Evolutionary conservation across 805 yeast genomes (phyloP).

Genomic region (Scheffersomyces ergatensis): DNA sequence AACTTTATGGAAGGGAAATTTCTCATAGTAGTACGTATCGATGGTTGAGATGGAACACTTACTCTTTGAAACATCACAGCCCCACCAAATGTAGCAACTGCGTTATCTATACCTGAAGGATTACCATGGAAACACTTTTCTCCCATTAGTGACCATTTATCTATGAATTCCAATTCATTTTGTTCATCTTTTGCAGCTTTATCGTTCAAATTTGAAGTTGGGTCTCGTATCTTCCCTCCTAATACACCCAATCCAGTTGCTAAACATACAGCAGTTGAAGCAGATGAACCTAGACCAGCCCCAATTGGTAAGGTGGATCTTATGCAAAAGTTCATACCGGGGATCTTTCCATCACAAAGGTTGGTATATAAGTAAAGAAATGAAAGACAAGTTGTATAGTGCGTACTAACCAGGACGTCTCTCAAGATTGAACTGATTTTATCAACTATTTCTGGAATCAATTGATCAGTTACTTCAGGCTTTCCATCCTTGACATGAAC

Average conservation of each 20-base stretch:
- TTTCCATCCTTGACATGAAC: slow-evolving; percentile 15
- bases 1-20: slow-evolving; percentile 73
- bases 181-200: slow-evolving; percentile 25
- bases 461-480: slow-evolving; percentile 46
- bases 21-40: slow-evolving; percentile 65
- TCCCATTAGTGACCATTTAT: slow-evolving; percentile 87
- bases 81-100: slow-evolving; percentile 94
- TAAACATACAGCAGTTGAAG: slow-evolving; percentile 82
- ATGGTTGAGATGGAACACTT: slow-evolving; percentile 49
- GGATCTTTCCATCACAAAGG: slow-evolving; percentile 45
- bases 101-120: slow-evolving; percentile 95
- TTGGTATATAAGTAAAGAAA: slow-evolving; percentile 75
- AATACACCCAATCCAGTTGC: slow-evolving; percentile 68
- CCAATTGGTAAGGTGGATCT: slow-evolving; percentile 91
- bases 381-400: slow-evolving; percentile 75
- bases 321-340: slow-evolving; percentile 59
- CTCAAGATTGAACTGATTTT: slow-evolving; percentile 44
- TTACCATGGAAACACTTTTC: slow-evolving; percentile 95
- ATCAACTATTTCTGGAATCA: slow-evolving; percentile 57
- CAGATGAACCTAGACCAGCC: slow-evolving; percentile 95
- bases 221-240: slow-evolving; percentile 51
- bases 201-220: slow-evolving; percentile 33
- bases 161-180: slow-evolving; percentile 59
- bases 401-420: slow-evolving; percentile 52
- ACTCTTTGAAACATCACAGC: slow-evolving; percentile 85